phyloP scores from a whole-genome alignment of 495 filamentous ascomycete genomes.

The Penicillium robsamsonii region DNA sequence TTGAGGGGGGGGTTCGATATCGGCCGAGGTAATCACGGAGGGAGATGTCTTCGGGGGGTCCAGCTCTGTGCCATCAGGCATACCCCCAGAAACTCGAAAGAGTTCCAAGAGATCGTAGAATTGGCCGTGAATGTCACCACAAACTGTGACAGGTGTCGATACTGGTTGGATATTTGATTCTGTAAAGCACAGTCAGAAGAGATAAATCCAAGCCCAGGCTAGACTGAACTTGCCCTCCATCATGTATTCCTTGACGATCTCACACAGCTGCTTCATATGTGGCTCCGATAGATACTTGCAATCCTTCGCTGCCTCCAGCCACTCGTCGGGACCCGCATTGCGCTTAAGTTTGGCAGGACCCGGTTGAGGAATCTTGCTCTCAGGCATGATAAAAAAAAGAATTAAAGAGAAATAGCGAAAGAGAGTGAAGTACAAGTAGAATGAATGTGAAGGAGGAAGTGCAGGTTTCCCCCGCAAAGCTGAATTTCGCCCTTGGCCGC shows the following conservation, averaged over 20 bases:
- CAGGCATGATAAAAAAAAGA: constrained; percentile 32
- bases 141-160: constrained; percentile 93
- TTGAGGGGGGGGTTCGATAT: constrained; percentile 86
- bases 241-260: constrained; percentile 95
- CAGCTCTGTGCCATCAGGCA: constrained; percentile 74
- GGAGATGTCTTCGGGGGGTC: constrained; percentile 61
- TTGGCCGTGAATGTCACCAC: constrained; percentile 97
- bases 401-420: neutral
- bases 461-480: constrained; percentile 18
- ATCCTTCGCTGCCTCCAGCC: constrained; percentile 91
- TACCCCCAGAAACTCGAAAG: constrained; percentile 92
- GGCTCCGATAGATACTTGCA: constrained; percentile 94
- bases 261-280: constrained; percentile 97
- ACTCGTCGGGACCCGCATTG: constrained; percentile 88
- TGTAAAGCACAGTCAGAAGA: constrained; percentile 28
- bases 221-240: constrained; percentile 74
- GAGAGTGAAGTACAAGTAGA: neutral
- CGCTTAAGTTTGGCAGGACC: constrained; percentile 81
- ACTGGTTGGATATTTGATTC: constrained; percentile 99
- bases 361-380: constrained; percentile 74
- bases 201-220: neutral
- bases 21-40: constrained; percentile 72
- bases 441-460: constrained; percentile 1
- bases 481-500: constrained; percentile 18
- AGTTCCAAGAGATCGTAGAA: constrained; percentile 98